Percentiles rank a stretch among this genome's conserved stretches.
Conservation (phyloP, 495 filamentous ascomycete genomes). For the Neurospora sp. region DNA sequence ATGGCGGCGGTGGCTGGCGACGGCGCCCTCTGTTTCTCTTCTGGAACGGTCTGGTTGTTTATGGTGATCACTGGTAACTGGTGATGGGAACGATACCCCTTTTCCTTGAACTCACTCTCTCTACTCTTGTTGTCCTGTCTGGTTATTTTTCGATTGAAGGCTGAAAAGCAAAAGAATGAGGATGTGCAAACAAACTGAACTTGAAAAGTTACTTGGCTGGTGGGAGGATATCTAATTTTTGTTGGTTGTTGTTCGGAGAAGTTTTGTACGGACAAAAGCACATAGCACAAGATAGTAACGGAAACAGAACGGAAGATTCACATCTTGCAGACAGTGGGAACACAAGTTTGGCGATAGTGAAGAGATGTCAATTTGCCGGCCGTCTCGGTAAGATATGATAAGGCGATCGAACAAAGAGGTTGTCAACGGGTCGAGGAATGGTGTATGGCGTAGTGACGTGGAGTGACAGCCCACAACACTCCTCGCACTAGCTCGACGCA, state of each 20-base stretch:
- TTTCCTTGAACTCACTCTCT: neutral
- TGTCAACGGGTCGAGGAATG: no score
- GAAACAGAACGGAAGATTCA: neutral
- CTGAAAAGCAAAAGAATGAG: neutral
- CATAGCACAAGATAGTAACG: neutral
- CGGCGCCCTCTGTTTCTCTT: neutral
- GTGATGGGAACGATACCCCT: neutral
- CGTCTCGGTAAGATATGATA: no score
- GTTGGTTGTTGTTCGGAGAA: neutral
- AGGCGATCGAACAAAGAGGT: no score
- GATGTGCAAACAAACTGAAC: neutral
- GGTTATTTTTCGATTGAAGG: neutral
- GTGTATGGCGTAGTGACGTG: no score
- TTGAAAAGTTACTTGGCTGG: neutral
- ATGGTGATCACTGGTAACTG: neutral
- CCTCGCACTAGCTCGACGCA: no score
- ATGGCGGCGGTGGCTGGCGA: neutral
- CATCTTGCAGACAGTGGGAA: neutral
- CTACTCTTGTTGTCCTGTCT: neutral
- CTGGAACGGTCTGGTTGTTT: neutral
- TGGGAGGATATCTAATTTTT: neutral
- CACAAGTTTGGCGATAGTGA: neutral
- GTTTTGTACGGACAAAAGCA: neutral
- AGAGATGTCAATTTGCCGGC: neutral
- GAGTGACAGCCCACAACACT: no score